Evolutionary conservation across 805 yeast genomes (phyloP), one percentile per base, ranked within the genome.

Genomic region (Candida xiaguanensis): DNA sequence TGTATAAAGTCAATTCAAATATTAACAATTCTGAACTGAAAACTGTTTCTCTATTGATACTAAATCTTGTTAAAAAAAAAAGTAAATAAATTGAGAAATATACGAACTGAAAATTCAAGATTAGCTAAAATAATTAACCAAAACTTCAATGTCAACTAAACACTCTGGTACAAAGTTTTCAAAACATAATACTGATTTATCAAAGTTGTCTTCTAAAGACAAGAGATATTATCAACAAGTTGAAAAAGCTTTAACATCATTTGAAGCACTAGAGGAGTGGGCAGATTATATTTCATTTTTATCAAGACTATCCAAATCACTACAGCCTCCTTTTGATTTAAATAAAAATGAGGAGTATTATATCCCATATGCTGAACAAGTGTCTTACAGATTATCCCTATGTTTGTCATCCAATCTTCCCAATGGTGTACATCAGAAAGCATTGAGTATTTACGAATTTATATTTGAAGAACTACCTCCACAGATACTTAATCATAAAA

Each of bases 201-300:
- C 17, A 20, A 23, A 31, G 8, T 30, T 37, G 30, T 31, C 55
- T 1, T 23, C 49, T 28, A 50, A 48, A 42, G 90, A 84, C 53
- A 83, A 77, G 63, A 79, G 84, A 43, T 83, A 80, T 53, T 65
- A 70, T 15, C 69, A 76, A n/a, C 79, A 74, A 41, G 74, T 91
- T 9, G 91, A 85, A 38, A 76, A 81, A 48, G 86, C 93, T 0
- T 66, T 93, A 16, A 72, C 75, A 5, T 70, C 77, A 14, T 91
- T 91, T 65, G 96, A 87, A 38, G 65, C 85, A 2, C 83, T 89
- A 1, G 85, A 80, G 23, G 99, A 93, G 65, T 93, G 99, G 99
- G 98, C 99, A 11, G 99, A 93, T 57, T 89, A 91, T 58, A 93
- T 93, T 41, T 83, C 97, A 16, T 90, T 87, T 56, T 67, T 95